Conservation (phyloP, 2,329 filamentous ascomycete genomes). For the Penicillium hesseltinei region DNA sequence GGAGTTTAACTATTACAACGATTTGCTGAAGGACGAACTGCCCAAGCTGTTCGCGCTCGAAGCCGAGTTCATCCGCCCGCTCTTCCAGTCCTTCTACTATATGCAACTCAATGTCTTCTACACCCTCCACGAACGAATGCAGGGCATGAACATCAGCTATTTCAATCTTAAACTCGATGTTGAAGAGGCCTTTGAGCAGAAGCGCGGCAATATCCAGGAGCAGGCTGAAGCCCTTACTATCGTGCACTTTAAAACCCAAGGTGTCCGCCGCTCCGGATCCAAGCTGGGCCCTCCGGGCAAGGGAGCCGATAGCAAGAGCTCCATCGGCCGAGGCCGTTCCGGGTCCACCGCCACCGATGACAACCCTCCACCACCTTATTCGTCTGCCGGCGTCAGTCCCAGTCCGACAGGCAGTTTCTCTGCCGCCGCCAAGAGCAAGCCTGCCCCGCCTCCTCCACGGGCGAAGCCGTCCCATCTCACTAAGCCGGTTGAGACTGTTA, state of each 20-base stretch:
- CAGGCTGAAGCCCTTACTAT: conserved; percentile 83
- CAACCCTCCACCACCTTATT: conserved; percentile 71
- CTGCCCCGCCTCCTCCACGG: conserved; percentile 68
- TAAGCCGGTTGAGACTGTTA: conserved; percentile 71
- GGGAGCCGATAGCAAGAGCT: conserved; percentile 38
- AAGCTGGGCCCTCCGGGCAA: conserved; percentile 32
- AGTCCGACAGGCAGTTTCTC: conserved; percentile 47
- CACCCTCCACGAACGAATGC: conserved; percentile 97
- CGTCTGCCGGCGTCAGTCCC: conserved; percentile 35
- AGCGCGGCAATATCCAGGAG: conserved; percentile 84
- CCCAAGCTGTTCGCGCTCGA: conserved; percentile 88
- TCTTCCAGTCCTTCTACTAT: conserved; percentile 99
- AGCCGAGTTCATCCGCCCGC: conserved; percentile 88
- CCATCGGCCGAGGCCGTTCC: conserved; percentile 34
- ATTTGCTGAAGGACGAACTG: conserved; percentile 91
- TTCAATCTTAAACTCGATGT: conserved; percentile 90
- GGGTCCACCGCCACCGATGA: conserved; percentile 48
- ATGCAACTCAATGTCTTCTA: conserved; percentile 99
- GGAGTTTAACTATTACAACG: conserved; percentile 98
- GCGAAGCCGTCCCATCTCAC: conserved; percentile 76
- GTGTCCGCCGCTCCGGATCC: conserved; percentile 49
- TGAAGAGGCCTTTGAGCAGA: conserved; percentile 84
- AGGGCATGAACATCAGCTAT: conserved; percentile 94
- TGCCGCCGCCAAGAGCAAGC: conserved; percentile 65
- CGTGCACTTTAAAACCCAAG: conserved; percentile 86